phyloP scores from a whole-genome alignment of 192 early-diverging fungal species.

The Mortierella antarctica region DNA sequence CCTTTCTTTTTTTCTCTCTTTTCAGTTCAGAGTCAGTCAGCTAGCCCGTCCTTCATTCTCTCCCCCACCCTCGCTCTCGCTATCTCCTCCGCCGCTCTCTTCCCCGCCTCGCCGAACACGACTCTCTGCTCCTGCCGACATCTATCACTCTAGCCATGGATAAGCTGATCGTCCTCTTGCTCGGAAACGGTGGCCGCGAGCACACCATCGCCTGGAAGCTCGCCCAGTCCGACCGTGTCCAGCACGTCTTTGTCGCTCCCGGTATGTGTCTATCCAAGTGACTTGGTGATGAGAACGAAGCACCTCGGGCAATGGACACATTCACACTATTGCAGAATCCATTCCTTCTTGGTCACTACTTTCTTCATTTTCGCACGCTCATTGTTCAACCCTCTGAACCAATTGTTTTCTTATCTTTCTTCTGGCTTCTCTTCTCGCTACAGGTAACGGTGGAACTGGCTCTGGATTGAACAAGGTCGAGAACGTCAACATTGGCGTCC shows the following conservation, averaged over 20 bases:
- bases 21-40: not conserved
- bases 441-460: slow-evolving; percentile 96
- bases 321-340: not conserved
- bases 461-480: slow-evolving; percentile 76
- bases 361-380: not conserved
- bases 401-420: not conserved
- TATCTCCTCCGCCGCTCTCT: not conserved
- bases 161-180: slow-evolving; percentile 79
- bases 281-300: not conserved
- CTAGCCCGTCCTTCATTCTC: not conserved
- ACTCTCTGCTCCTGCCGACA: not conserved
- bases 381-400: not conserved
- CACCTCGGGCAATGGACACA: no score
- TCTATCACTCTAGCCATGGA: slow-evolving; percentile 17
- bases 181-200: slow-evolving; percentile 97
- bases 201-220: slow-evolving; percentile 96
- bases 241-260: slow-evolving; percentile 91
- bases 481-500: slow-evolving; percentile 80
- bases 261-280: slow-evolving; percentile 60
- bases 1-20: slow-evolving; percentile 1
- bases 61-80: not conserved
- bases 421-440: not conserved
- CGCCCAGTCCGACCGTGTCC: slow-evolving; percentile 79
- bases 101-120: not conserved
- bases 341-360: not conserved